Evolutionary conservation across 2,329 filamentous ascomycete species (phyloP), one percentile per base, ranked within the genome.

Genomic region (Penicillium sp.): DNA sequence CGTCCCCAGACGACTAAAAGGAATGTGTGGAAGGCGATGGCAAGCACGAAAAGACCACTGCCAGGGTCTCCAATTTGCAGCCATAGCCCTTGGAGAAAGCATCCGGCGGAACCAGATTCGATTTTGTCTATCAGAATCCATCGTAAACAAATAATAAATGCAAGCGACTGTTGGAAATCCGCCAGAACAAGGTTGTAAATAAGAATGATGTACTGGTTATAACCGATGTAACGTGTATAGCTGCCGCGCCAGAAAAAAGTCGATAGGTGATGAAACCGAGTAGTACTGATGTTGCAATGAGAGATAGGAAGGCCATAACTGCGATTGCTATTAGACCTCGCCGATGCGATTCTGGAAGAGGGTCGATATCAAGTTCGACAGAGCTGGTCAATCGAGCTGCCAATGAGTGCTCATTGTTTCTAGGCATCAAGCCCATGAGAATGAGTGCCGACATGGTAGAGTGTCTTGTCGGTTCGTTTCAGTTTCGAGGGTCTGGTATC

Each of bases 1-100:
- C 74, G 75, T 10, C 80, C 79, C 61, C 77, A 75, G 9, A 81
- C 75, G 8, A 83, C 77, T 8, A 79, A 73, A 54, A 80, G 61
- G 67, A 80, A 82, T 0, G 81, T 84, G 60, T 83, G 81, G n/a
- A 82, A 67, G 12, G 81, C 81, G 64, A 83, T 83, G 10, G 80
- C 78, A 6, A 83, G 70, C 49, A 83, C 78, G 63, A 83, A 82
- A 52, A 83, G 73, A n/a, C 81, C 80, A 63, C 79, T 79, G 6
- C 78, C 73, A 6, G 82, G 76, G 60, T 83, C 81, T 27, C 81
- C 82, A 45, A 82, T 74, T 53, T 83, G 80, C 5, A 83, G 68
- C 61, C 82, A 79, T 68, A 81, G 77, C 3, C 76, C 82, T 61
- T 84, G 81, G 1, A 79, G 68, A 56, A 80, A 80, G 64, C 82